Conservation (phyloP, 2,329 filamentous ascomycete species). For the Botrytis aclada region DNA sequence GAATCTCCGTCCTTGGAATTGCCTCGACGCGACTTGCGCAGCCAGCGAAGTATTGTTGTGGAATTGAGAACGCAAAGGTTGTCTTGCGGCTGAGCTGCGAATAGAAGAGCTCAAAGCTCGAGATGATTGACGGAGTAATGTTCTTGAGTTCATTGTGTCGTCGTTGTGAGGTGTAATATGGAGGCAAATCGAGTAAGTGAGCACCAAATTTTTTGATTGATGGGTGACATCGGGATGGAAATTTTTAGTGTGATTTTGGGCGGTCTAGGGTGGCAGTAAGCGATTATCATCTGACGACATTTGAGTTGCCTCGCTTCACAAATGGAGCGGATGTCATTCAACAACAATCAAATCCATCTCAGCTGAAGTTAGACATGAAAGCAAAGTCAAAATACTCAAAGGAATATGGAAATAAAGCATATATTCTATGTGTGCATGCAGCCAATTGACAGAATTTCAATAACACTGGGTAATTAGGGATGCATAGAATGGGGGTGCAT, state of each 20-base stretch:
- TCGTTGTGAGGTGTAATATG: conserved; percentile 19
- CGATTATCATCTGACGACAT: neutral
- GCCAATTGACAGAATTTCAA: no score
- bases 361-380: neutral
- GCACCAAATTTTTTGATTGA: conserved; percentile 21
- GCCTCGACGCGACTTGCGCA: conserved; percentile 16
- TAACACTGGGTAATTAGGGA: neutral
- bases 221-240: conserved; percentile 17
- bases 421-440: neutral
- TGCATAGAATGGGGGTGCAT: neutral
- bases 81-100: conserved; percentile 28
- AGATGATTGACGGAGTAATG: conserved; percentile 46
- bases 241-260: conserved; percentile 19
- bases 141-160: conserved; percentile 49
- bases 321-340: neutral
- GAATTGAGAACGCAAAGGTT: conserved; percentile 23
- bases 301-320: neutral
- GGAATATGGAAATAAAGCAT: neutral
- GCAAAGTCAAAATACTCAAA: neutral
- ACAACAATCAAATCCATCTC: neutral
- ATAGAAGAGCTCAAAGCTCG: conserved; percentile 41
- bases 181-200: conserved; percentile 6
- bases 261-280: conserved; percentile 10
- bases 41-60: conserved; percentile 20
- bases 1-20: conserved; percentile 29